Base-by-base conservation (phyloP, 371 early-diverging fungal species). In the Mortierella sp. region DNA sequence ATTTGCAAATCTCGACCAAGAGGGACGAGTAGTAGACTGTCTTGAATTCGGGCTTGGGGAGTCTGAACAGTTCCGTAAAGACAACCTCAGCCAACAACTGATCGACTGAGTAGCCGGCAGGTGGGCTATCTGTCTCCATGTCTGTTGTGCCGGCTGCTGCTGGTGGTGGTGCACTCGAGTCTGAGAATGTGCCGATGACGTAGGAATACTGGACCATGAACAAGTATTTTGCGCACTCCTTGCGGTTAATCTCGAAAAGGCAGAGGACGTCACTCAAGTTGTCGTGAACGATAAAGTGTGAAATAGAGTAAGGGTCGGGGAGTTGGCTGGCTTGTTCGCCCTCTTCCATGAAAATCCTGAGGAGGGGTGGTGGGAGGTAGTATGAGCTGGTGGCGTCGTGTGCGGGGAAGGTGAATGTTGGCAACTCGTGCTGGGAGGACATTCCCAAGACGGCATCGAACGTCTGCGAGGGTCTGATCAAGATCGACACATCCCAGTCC, bases 21-120 rank as follows among this genome's bases (percentile, higher is more conserved):
- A 98, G 90, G 57, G 95, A 94, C 10, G 95, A 91, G 82, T 97
- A 98, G 88, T 95, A 97, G 42, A 97, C 93, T 50, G 88, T 83
- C 76, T 93, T 91, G 77, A 93, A 91, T 21, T 90, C 90, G n/a
- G 94, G 89, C 28, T 85, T 80, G 16, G 97, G 97, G 42, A 96
- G 89, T 38, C 89, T 88, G 47, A 97, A 90, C 88, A 96, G 85
- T 79, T 96, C 93, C 26, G 92, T 89, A 72, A 96, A 93, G 38
- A 94, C 77, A 70, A 84, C 76, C 88, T 84, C 84, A 28, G 81
- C 80, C 80, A 86, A 65, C 16, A 81, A 50, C n/a, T 80, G 78
- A 52, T 80, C 83, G 16, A 78, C 75, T 14, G 81, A 79, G 73
- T 86, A 88, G 54, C 83, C 80, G 13, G 80, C 73, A 50, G 86